Evolutionary conservation across 805 yeast genomes (phyloP).

Genomic region (Scheffersomyces amazonensis): DNA sequence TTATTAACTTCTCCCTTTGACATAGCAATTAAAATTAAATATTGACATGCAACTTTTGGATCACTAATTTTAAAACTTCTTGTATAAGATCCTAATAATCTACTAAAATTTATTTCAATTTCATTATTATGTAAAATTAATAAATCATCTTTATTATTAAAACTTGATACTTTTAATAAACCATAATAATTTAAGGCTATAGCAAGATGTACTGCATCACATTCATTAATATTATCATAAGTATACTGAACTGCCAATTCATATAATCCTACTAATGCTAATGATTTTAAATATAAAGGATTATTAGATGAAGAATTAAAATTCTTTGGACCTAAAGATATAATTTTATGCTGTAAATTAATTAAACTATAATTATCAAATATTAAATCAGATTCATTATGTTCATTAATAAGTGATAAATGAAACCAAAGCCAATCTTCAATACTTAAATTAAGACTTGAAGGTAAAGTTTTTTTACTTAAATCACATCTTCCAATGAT

Average conservation of each 20-base stretch:
- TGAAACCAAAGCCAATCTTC: conserved; percentile 99
- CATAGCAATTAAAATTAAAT: conserved; percentile 68
- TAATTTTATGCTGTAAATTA: conserved; percentile 71
- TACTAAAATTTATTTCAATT: conserved; percentile 48
- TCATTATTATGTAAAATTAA: conserved; percentile 28
- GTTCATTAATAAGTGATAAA: conserved; percentile 67
- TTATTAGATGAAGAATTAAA: conserved; percentile 66
- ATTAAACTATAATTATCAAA: conserved; percentile 69
- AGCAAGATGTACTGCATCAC: conserved; percentile 87
- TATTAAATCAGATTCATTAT: conserved; percentile 49
- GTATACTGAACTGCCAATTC: conserved; percentile 74
- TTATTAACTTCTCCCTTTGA: conserved; percentile 47
- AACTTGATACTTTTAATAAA: conserved; percentile 50
- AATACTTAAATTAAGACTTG: conserved; percentile 68
- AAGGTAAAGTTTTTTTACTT: conserved; percentile 62
- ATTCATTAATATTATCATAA: conserved; percentile 58
- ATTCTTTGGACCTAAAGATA: conserved; percentile 69
- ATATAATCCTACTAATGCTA: conserved; percentile 74
- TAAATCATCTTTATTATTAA: conserved; percentile 30
- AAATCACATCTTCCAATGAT: conserved; percentile 87
- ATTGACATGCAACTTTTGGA: conserved; percentile 91
- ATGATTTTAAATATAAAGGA: conserved; percentile 69
- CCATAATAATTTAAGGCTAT: conserved; percentile 77
- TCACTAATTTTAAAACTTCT: conserved; percentile 80
- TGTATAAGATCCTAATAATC: conserved; percentile 76